These are phyloP conservation scores for Globisporangium splendens DNA, from an alignment of 352 stramenopile genomes.

Conservation along the genomic window DNA sequence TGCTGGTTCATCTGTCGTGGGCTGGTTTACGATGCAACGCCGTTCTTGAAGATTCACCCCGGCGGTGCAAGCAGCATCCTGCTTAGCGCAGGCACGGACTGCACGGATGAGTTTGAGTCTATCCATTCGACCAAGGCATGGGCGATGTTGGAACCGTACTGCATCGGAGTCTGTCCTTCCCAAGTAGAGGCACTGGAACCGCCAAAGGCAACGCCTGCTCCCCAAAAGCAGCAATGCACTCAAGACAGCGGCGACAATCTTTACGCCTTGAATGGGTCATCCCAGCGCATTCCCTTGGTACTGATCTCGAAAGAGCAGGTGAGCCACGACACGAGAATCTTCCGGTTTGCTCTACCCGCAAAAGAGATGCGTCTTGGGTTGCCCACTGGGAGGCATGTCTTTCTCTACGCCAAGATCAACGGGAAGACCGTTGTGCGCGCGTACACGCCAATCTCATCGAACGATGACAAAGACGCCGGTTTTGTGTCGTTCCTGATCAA, in stretches of 20 bases:
- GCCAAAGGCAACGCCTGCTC: not conserved
- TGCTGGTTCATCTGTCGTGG: constrained; percentile 94
- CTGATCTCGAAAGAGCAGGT: constrained; percentile 51
- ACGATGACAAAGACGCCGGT: constrained; percentile 81
- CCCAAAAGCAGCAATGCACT: constrained; percentile 1
- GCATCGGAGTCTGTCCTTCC: constrained; percentile 65
- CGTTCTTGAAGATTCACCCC: constrained; percentile 89
- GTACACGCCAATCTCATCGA: constrained; percentile 87
- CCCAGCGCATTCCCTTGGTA: constrained; percentile 31
- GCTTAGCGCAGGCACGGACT: constrained; percentile 87
- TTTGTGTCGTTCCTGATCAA: constrained; percentile 93
- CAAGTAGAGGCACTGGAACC: not conserved
- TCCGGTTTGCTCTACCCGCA: constrained; percentile 84
- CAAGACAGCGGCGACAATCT: constrained; percentile 16
- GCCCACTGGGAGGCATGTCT: constrained; percentile 89
- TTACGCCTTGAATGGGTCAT: not conserved
- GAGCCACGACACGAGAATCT: constrained; percentile 77
- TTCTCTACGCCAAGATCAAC: constrained; percentile 66
- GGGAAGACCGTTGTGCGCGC: constrained; percentile 82
- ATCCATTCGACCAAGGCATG: constrained; percentile 91
- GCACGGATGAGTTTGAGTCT: constrained; percentile 92
- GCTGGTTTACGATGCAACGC: constrained; percentile 91
- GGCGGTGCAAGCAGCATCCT: constrained; percentile 69
- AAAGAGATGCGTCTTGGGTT: constrained; percentile 81
- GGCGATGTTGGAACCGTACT: constrained; percentile 90